A percentile compares a stretch with the other conserved stretches of the same genome.
These are phyloP conservation scores for Golubevia sp. DNA, from an alignment of 1,284 basidiomycete genomes.

Conservation along the genomic window DNA sequence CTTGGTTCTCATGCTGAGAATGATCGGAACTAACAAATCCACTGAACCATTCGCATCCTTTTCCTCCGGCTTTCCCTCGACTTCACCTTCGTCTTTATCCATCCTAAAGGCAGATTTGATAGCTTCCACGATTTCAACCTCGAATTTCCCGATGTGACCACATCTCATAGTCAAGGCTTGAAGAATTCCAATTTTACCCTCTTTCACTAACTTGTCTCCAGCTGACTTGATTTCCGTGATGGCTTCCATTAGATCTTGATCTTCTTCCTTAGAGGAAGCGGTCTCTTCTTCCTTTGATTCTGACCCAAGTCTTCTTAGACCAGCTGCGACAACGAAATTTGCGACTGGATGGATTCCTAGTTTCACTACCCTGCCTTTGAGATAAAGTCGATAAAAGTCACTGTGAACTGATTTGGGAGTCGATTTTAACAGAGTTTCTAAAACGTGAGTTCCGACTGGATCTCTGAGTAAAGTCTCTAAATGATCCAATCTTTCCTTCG, in stretches of 20 bases:
- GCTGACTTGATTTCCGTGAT: slow-evolving; percentile 7
- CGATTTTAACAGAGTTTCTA: slow-evolving; percentile 22
- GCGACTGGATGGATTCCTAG: slow-evolving; percentile 51
- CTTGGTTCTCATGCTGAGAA: slow-evolving; percentile 23
- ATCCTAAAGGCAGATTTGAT: slow-evolving; percentile 3
- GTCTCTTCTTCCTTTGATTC: slow-evolving; percentile 10
- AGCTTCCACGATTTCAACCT: slow-evolving; percentile 2
- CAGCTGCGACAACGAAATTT: slow-evolving; percentile 43
- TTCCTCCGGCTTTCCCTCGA: slow-evolving; percentile 7
- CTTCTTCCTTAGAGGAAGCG: no score
- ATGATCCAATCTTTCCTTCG: slow-evolving; percentile 24
- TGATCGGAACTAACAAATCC: slow-evolving; percentile 17
- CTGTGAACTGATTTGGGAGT: slow-evolving; percentile 13
- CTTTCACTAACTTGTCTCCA: slow-evolving; percentile 19
- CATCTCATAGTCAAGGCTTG: slow-evolving; percentile 7
- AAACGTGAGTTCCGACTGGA: slow-evolving; percentile 44
- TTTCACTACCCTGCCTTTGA: slow-evolving; percentile 33
- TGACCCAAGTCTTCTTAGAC: slow-evolving; percentile 20
- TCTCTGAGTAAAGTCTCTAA: slow-evolving; percentile 52
- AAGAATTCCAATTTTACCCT: slow-evolving; percentile 7
- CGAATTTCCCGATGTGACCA: slow-evolving; percentile 11
- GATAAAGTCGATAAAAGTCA: slow-evolving; percentile 41
- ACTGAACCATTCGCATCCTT: slow-evolving; percentile 3
- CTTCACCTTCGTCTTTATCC: not conserved
- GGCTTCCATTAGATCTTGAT: slow-evolving; percentile 3